Evolutionary conservation across 768 basidiomycete genomes (phyloP).

Genomic region (Lactifluus pinguis): DNA sequence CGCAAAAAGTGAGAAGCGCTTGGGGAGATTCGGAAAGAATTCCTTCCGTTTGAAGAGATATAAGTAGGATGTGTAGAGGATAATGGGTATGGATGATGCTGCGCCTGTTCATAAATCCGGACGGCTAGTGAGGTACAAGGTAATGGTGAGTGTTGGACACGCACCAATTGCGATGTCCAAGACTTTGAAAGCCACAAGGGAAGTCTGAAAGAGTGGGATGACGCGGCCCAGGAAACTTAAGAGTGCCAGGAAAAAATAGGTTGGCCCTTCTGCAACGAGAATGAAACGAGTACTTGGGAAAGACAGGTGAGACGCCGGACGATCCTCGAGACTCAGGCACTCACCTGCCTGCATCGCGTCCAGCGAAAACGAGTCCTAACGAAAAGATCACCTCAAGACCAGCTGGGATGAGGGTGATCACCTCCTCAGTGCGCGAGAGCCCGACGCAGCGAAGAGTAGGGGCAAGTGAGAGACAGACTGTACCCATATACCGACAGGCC

Average conservation of each 20-base stretch:
- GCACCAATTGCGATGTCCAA: conserved; percentile 57
- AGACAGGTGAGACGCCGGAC: not conserved
- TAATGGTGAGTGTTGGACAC: conserved; percentile 19
- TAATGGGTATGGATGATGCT: conserved; percentile 54
- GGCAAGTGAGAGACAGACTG: conserved; percentile 57
- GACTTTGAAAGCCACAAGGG: conserved; percentile 37
- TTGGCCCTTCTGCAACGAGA: conserved; percentile 51
- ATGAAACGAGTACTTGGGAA: conserved; percentile 44
- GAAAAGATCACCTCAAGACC: conserved; percentile 55
- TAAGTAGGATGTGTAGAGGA: conserved; percentile 55
- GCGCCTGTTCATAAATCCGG: conserved; percentile 28
- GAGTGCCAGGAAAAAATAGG: conserved; percentile 49
- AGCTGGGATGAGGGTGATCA: conserved; percentile 51
- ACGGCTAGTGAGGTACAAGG: not conserved
- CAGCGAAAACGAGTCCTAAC: conserved; percentile 40
- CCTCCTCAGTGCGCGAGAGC: conserved; percentile 38
- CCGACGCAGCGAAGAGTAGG: conserved; percentile 63
- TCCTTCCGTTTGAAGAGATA: conserved; percentile 45
- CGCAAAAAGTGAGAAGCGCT: conserved; percentile 36
- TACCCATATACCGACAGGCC: conserved; percentile 15
- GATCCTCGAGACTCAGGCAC: conserved; percentile 20
- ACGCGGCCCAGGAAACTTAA: conserved; percentile 53
- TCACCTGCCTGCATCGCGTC: conserved; percentile 41
- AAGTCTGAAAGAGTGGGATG: conserved; percentile 41
- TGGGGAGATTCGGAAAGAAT: conserved; percentile 46